Conservation (phyloP, 2,329 filamentous ascomycete genomes). For the Cladosporium cucumerinum region DNA sequence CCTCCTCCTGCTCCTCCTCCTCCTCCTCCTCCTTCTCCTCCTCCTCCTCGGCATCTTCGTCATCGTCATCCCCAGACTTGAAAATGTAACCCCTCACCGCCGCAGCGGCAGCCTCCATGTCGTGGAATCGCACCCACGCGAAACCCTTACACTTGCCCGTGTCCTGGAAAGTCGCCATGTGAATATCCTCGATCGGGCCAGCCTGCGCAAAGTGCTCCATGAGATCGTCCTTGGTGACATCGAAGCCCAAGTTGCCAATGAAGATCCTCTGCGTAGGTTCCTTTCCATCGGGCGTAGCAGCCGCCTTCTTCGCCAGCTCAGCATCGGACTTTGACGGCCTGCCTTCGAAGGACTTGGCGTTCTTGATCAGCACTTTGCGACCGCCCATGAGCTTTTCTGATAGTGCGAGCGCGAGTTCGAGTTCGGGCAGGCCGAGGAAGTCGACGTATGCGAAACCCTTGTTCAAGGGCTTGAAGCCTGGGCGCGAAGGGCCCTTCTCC, state of each 20-base stretch:
- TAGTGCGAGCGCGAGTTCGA: constrained; percentile 74
- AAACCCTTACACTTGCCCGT: constrained; percentile 97
- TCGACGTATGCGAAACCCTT: constrained; percentile 97
- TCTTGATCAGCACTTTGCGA: constrained; percentile 86
- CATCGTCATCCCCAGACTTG: constrained; percentile 52
- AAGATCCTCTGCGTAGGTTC: constrained; percentile 79
- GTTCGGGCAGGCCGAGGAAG: constrained; percentile 65
- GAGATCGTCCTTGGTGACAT: constrained; percentile 69
- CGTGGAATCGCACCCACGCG: constrained; percentile 89
- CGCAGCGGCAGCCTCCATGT: constrained; percentile 68
- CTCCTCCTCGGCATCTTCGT: constrained; percentile 52
- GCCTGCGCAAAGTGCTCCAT: constrained; percentile 79
- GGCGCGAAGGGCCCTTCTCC: constrained; percentile 28
- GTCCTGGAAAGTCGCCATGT: constrained; percentile 94
- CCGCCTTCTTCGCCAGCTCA: constrained; percentile 31
- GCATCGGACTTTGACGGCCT: constrained; percentile 51
- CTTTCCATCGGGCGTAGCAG: constrained; percentile 42
- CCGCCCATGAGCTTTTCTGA: constrained; percentile 78
- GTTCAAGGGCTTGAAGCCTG: constrained; percentile 62
- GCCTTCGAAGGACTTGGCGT: constrained; percentile 86
- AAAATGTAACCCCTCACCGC: constrained; percentile 79
- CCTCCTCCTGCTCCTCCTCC: constrained; percentile 24
- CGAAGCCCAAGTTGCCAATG: constrained; percentile 59
- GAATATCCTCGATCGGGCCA: constrained; percentile 75
- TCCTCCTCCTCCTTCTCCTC: constrained; percentile 37